Conservation (phyloP, 2,329 filamentous ascomycete genomes). For the Plenodomus lindquistii region DNA sequence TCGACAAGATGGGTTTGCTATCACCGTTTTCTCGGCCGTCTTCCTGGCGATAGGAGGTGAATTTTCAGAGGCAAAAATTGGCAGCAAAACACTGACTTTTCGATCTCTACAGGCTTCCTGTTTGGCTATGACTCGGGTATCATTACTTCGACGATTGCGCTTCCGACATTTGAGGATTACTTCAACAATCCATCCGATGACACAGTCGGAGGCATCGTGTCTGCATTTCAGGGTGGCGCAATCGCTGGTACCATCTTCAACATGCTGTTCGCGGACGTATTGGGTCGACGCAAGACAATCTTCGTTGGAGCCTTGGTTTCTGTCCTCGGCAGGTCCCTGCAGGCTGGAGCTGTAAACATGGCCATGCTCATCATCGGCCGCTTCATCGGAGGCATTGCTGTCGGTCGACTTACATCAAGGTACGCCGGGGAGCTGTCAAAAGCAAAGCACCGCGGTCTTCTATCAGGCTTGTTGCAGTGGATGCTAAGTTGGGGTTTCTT, state of each 20-base stretch:
- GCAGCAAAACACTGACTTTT: background rate
- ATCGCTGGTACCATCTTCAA: slow-evolving; percentile 35
- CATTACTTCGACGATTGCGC: slow-evolving; percentile 38
- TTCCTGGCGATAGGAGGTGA: slow-evolving; percentile 23
- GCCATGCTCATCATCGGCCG: slow-evolving; percentile 56
- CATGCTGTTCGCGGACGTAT: slow-evolving; percentile 3
- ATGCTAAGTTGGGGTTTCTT: slow-evolving; percentile 46
- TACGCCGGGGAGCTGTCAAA: slow-evolving; percentile 38
- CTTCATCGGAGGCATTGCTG: slow-evolving; percentile 54
- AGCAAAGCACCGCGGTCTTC: slow-evolving; percentile 50
- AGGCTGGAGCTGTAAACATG: slow-evolving; percentile 43
- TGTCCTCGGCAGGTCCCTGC: slow-evolving; percentile 40
- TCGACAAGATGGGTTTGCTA: slow-evolving; percentile 18
- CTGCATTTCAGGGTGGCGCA: slow-evolving; percentile 43
- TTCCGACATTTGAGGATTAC: slow-evolving; percentile 32
- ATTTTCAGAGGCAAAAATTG: no score
- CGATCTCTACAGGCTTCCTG: slow-evolving; percentile 16
- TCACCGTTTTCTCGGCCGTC: slow-evolving; percentile 20
- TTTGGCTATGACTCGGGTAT: slow-evolving; percentile 41
- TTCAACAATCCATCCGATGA: slow-evolving; percentile 31
- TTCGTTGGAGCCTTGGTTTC: slow-evolving; percentile 41
- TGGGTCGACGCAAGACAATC: slow-evolving; percentile 28
- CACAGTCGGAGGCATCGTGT: slow-evolving; percentile 41
- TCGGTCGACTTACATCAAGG: slow-evolving; percentile 43
- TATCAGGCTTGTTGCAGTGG: slow-evolving; percentile 62